Conservation (phyloP, 1,284 basidiomycete genomes). For the Apiotrichum sp. region DNA sequence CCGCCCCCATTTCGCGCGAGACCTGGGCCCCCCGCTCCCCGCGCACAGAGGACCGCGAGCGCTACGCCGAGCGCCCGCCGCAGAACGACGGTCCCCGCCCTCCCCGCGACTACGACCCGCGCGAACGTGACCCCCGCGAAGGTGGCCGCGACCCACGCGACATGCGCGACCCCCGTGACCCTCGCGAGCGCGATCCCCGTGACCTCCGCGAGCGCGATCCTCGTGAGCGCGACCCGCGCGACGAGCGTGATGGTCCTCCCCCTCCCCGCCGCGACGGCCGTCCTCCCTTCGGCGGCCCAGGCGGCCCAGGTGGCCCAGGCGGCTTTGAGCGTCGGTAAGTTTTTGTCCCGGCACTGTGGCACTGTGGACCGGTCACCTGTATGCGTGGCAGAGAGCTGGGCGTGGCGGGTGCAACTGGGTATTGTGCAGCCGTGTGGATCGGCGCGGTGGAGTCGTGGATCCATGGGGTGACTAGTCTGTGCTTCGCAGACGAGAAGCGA, state of each 20-base stretch:
- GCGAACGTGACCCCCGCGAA: constrained; percentile 6
- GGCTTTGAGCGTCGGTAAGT: not conserved
- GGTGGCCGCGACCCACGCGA: not conserved
- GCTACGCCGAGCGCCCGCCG: constrained; percentile 15
- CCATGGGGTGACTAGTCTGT: too few relatives aligned
- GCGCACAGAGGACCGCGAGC: not conserved
- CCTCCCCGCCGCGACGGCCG: not conserved
- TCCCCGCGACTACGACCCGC: constrained; percentile 1
- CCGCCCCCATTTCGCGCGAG: constrained; percentile 33
- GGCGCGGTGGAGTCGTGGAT: too few relatives aligned
- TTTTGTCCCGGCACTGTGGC: too few relatives aligned
- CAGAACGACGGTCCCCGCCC: not conserved
- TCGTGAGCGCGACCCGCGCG: too few relatives aligned
- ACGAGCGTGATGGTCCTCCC: too few relatives aligned
- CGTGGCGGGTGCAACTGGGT: too few relatives aligned
- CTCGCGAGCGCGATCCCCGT: not conserved
- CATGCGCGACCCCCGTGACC: constrained; percentile 4
- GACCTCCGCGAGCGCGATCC: not conserved
- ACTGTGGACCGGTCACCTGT: too few relatives aligned
- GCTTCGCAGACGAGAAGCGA: too few relatives aligned
- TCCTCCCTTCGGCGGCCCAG: not conserved
- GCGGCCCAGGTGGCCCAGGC: too few relatives aligned
- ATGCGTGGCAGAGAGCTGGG: too few relatives aligned
- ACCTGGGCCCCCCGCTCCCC: constrained; percentile 37
- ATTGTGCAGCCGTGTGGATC: too few relatives aligned